These are phyloP conservation scores for Lasiosphaeria miniovina DNA, from an alignment of 495 filamentous ascomycete species.

Conservation along the genomic window DNA sequence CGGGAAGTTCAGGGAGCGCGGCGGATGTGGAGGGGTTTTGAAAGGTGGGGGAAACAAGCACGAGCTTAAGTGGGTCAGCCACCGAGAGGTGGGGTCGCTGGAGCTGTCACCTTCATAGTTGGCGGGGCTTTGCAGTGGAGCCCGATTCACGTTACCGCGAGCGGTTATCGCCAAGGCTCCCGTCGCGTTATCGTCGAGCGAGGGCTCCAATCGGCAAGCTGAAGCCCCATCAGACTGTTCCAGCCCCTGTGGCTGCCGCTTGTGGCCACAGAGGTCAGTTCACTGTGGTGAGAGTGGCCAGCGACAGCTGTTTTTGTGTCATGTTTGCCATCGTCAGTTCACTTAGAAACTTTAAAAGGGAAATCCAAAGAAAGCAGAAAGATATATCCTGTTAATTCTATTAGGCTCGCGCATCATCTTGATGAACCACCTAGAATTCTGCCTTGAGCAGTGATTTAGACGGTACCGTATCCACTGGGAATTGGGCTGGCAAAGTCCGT, in stretches of 20 bases:
- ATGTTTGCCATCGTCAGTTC: no score
- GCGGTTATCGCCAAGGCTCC: not conserved
- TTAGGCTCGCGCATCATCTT: no score
- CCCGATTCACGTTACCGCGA: not conserved
- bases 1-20: not conserved
- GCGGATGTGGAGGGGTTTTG: not conserved
- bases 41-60: not conserved
- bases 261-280: not conserved
- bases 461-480: no score
- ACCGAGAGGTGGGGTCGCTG: not conserved
- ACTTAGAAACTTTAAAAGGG: no score
- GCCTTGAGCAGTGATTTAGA: no score
- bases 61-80: not conserved
- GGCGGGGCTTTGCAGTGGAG: not conserved
- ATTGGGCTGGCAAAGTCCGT: no score
- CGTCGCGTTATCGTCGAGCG: slow-evolving; percentile 1
- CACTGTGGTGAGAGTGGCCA: not conserved
- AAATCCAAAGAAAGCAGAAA: no score
- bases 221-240: not conserved
- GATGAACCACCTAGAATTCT: no score
- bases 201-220: not conserved
- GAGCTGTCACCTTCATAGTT: not conserved
- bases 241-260: not conserved
- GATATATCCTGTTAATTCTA: no score
- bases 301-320: no score